Evolutionary conservation across 1,139 yeast genomes (phyloP).

Genomic region (Taiozyma sp.): DNA sequence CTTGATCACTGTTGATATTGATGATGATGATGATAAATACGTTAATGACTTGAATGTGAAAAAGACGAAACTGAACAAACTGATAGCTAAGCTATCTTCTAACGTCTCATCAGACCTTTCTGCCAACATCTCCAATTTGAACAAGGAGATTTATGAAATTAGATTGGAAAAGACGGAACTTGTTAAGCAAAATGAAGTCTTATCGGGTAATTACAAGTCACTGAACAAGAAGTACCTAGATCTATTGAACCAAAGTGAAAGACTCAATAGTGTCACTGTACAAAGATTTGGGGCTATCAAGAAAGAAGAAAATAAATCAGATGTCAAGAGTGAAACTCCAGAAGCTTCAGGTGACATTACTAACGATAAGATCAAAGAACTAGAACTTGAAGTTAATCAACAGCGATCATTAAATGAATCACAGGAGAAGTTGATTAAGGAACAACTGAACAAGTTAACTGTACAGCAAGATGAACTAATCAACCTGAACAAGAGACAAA

Average conservation of each 20-base stretch:
- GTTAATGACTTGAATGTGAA: slow-evolving; percentile 7
- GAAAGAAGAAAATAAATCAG: slow-evolving; percentile 1
- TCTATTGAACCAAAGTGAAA: slow-evolving; percentile 34
- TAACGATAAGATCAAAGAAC: slow-evolving; percentile 2
- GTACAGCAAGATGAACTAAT: slow-evolving; percentile 5
- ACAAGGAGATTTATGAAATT: slow-evolving; percentile 12
- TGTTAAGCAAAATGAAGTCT: slow-evolving; percentile 24
- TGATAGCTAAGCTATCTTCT: slow-evolving; percentile 6
- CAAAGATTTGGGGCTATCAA: slow-evolving; percentile 8
- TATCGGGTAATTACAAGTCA: slow-evolving; percentile 30
- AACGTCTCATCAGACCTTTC: slow-evolving; percentile 8
- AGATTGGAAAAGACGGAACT: slow-evolving; percentile 20
- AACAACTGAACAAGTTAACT: slow-evolving; percentile 5
- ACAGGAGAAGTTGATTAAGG: slow-evolving; percentile 9
- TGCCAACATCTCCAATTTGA: slow-evolving; percentile 5
- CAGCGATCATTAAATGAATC: slow-evolving; percentile 6
- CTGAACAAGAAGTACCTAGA: slow-evolving; percentile 32
- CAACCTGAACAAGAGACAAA: neutral
- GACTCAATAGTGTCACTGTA: slow-evolving; percentile 32
- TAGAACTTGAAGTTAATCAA: slow-evolving; percentile 7
- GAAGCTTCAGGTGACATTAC: neutral
- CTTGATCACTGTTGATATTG: slow-evolving; percentile 8
- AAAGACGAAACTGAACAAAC: slow-evolving; percentile 9
- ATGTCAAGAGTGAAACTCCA: neutral
- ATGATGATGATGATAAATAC: slow-evolving; percentile 10